phyloP scores from a whole-genome alignment of 805 yeast genomes.

The Candida jianshihensis region DNA sequence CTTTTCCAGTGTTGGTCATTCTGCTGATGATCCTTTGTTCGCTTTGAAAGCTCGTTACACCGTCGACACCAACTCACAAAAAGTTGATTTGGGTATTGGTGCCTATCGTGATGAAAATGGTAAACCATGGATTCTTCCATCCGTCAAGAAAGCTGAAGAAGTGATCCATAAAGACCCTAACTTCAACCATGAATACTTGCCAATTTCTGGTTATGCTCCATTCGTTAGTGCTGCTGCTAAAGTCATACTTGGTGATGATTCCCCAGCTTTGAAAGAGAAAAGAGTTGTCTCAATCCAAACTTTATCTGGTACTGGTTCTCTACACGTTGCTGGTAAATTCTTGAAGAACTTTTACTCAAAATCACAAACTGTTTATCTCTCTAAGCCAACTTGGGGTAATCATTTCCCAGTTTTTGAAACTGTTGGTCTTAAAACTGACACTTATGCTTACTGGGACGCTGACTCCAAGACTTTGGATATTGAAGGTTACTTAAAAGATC shows the following conservation, averaged over 20 bases:
- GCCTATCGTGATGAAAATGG: conserved; percentile 67
- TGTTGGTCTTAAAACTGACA: conserved; percentile 57
- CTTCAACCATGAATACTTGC: conserved; percentile 82
- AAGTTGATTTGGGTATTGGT: conserved; percentile 85
- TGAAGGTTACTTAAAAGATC: conserved; percentile 56
- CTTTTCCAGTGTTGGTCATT: conserved; percentile 45
- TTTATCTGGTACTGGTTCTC: conserved; percentile 84
- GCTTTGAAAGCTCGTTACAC: conserved; percentile 65
- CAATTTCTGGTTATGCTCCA: conserved; percentile 69
- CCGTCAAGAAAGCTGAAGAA: conserved; percentile 63
- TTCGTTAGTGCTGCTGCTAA: conserved; percentile 67
- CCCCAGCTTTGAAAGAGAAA: conserved; percentile 40
- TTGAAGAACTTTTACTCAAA: conserved; percentile 27
- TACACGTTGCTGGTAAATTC: conserved; percentile 74
- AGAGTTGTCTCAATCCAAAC: conserved; percentile 64
- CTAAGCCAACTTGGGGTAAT: conserved; percentile 97
- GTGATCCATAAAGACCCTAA: conserved; percentile 49
- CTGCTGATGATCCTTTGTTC: conserved; percentile 86
- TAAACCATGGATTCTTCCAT: conserved; percentile 66
- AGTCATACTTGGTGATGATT: conserved; percentile 61
- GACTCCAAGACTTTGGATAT: conserved; percentile 65
- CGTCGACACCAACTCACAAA: conserved; percentile 50
- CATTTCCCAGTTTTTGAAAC: conserved; percentile 76
- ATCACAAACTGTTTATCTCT: conserved; percentile 53
- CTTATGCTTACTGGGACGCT: conserved; percentile 84